Percentiles rank a stretch among this genome's conserved stretches.
Conservation (phyloP, 257 asterid species). For the Verbena officinalis region DNA sequence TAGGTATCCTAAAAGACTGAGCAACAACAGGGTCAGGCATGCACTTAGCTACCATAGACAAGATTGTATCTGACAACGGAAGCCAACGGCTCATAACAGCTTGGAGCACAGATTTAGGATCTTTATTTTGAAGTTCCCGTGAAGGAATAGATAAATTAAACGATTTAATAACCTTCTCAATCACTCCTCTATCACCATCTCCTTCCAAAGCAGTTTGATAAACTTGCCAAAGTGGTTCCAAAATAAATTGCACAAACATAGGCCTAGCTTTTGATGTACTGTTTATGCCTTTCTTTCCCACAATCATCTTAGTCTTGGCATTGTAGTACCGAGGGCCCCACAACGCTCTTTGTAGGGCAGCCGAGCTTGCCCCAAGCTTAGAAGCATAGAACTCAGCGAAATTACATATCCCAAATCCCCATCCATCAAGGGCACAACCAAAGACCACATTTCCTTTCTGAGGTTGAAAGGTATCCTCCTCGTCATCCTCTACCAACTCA, state of each 20-base stretch:
- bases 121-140: conserved; percentile 85
- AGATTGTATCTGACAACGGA: conserved; percentile 74
- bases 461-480: conserved; percentile 93
- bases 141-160: conserved; percentile 83
- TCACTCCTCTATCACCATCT: conserved; percentile 53
- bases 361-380: conserved; percentile 70
- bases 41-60: conserved; percentile 76
- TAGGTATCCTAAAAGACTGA: conserved; percentile 74
- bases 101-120: conserved; percentile 80
- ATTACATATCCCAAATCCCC: conserved; percentile 78
- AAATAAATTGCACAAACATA: conserved; percentile 83
- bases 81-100: conserved; percentile 95
- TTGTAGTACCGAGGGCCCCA: conserved; percentile 88
- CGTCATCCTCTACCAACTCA: conserved; percentile 78
- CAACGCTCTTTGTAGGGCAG: conserved; percentile 67
- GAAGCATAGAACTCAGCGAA: conserved; percentile 79
- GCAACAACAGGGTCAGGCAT: conserved; percentile 79
- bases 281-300: conserved; percentile 68
- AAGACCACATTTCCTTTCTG: conserved; percentile 95
- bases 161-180: conserved; percentile 66
- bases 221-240: conserved; percentile 93
- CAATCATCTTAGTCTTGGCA: conserved; percentile 73
- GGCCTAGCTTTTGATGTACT: conserved; percentile 71
- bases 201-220: conserved; percentile 63
- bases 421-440: conserved; percentile 93